Conservation (phyloP, 2,329 filamentous ascomycete species). For the Colletotrichum sp. region DNA sequence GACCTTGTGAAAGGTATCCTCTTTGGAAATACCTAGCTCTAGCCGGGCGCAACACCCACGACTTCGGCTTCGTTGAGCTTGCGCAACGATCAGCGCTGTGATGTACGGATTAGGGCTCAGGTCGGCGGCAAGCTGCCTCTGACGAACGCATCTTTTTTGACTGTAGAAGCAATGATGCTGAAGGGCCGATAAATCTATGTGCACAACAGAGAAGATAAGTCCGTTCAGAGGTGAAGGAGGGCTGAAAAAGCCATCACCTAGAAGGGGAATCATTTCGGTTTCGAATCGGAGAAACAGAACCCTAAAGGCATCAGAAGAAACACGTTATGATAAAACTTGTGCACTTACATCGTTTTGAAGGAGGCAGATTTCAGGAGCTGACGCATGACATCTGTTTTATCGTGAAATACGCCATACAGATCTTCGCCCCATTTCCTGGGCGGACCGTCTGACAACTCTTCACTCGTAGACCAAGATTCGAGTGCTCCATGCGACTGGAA, state of each 20-base stretch:
- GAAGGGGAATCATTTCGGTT: background rate
- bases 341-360: background rate
- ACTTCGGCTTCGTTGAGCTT: background rate
- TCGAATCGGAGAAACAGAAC: background rate
- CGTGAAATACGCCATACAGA: background rate
- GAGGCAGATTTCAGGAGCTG: background rate
- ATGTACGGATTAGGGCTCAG: background rate
- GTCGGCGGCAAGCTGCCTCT: background rate
- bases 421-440: background rate
- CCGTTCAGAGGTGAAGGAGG: background rate
- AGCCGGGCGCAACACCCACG: background rate
- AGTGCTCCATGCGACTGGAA: background rate
- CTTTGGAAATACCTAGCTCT: background rate
- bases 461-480: background rate
- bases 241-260: background rate
- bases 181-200: background rate
- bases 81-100: background rate
- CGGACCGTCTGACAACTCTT: background rate
- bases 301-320: background rate
- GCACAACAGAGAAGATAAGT: background rate
- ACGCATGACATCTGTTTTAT: background rate
- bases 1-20: background rate
- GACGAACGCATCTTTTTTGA: background rate
- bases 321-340: background rate
- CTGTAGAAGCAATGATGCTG: background rate